Percentiles rank a stretch among this genome's conserved stretches.
Conservation (phyloP, 495 filamentous ascomycete species). For the Aspergillus sparsus region DNA sequence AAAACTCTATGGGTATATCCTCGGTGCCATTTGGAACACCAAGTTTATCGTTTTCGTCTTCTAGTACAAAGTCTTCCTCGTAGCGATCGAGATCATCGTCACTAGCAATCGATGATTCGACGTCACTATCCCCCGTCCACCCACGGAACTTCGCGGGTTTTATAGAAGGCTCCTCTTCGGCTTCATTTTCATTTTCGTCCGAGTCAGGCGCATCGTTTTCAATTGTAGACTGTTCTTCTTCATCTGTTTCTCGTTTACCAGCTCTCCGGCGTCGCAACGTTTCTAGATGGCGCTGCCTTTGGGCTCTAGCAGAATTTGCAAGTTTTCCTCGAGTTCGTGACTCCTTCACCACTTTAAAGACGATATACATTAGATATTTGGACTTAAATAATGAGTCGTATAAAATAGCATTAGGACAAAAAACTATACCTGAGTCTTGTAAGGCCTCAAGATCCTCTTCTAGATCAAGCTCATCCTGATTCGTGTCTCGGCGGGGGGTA, state of each 20-base stretch:
- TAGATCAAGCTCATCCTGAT: conserved; percentile 41
- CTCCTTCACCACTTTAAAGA: conserved; percentile 36
- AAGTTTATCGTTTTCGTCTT: conserved; percentile 63
- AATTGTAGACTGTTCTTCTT: conserved; percentile 29
- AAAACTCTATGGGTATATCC: conserved; percentile 73
- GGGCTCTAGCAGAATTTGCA: conserved; percentile 44
- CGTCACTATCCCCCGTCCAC: conserved; percentile 33
- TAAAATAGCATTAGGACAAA: neutral
- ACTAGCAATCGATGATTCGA: conserved; percentile 37
- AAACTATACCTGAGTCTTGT: conserved; percentile 42
- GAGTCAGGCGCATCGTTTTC: conserved; percentile 27
- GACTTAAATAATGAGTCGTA: too few relatives aligned
- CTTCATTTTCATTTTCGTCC: conserved; percentile 26
- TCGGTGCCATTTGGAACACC: conserved; percentile 58
- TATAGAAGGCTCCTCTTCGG: conserved; percentile 23
- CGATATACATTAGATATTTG: neutral
- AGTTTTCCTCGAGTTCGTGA: conserved; percentile 44
- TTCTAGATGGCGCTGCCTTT: conserved; percentile 51
- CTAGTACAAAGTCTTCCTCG: conserved; percentile 70
- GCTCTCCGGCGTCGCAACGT: conserved; percentile 58
- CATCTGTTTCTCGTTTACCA: conserved; percentile 44
- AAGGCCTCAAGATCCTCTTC: conserved; percentile 50
- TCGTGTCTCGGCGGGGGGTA: conserved; percentile 27
- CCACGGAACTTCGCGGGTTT: conserved; percentile 16
- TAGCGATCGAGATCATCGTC: conserved; percentile 57